These are phyloP conservation scores for Trichosanthes cucumerina DNA, from an alignment of 306 rosid genomes.

Conservation along the genomic window DNA sequence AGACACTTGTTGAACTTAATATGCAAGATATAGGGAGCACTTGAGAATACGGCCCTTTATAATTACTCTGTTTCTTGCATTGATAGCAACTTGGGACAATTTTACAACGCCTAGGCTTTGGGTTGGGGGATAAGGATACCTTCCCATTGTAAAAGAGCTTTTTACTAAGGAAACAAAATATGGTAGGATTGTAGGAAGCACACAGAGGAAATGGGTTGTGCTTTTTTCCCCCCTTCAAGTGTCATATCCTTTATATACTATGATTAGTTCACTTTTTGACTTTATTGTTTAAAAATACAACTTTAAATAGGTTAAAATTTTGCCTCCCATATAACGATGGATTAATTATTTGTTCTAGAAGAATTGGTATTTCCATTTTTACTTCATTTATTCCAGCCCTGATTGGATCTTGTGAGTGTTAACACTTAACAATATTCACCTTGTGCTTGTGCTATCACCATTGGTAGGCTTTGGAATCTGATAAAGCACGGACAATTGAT, in stretches of 20 bases:
- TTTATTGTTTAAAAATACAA: not conserved
- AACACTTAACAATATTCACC: not conserved
- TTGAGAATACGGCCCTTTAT: not conserved
- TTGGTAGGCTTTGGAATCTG: slow-evolving; percentile 43
- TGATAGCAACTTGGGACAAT: not conserved
- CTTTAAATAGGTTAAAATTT: not conserved
- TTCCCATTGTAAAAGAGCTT: not conserved
- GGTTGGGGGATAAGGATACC: not conserved
- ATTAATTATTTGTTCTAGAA: not conserved
- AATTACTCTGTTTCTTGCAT: not conserved
- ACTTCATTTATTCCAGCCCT: not conserved
- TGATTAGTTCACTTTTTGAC: not conserved
- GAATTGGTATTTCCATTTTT: not conserved
- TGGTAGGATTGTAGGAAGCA: not conserved
- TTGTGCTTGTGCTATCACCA: not conserved
- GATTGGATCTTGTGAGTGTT: not conserved
- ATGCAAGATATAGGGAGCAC: not conserved
- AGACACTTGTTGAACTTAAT: not conserved
- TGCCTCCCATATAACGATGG: not conserved
- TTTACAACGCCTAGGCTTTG: not conserved
- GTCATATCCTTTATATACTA: not conserved
- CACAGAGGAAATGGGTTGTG: not conserved
- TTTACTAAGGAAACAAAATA: not conserved
- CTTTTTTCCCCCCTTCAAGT: not conserved
- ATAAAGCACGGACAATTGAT: slow-evolving; percentile 66